phyloP scores from a whole-genome alignment of 2,329 filamentous ascomycete genomes.

The Nigrospora oryzae region DNA sequence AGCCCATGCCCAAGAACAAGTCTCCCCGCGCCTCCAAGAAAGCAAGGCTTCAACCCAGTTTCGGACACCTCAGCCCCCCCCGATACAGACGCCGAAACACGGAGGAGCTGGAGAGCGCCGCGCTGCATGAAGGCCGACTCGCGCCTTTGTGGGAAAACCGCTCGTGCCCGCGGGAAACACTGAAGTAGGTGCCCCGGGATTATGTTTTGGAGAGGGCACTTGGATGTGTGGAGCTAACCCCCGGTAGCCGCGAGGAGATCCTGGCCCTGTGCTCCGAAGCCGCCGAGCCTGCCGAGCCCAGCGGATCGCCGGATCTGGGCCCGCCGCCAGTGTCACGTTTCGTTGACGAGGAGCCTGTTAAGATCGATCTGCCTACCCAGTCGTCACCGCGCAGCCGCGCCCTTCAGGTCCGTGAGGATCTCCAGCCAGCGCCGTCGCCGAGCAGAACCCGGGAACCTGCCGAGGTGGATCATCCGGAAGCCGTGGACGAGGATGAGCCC shows the following conservation, averaged over 20 bases:
- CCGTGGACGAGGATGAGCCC: not conserved
- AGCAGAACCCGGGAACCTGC: constrained; percentile 4
- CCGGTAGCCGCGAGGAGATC: constrained; percentile 50
- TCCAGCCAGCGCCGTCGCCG: not conserved
- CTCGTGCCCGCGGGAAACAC: constrained; percentile 55
- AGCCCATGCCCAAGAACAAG: constrained; percentile 43
- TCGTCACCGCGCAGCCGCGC: not conserved
- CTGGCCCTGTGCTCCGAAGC: constrained; percentile 45
- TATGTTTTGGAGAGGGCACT: not conserved
- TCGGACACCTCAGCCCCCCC: constrained; percentile 36
- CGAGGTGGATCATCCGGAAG: too few species aligned
- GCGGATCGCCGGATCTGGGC: constrained; percentile 62
- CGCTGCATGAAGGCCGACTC: constrained; percentile 45
- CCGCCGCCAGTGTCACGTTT: constrained; percentile 52
- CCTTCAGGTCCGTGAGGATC: not conserved
- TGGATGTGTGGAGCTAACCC: constrained; percentile 11
- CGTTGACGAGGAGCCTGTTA: constrained; percentile 47
- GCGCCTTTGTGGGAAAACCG: constrained; percentile 66
- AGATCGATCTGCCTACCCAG: constrained; percentile 38
- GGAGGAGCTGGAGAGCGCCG: constrained; percentile 41
- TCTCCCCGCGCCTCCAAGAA: constrained; percentile 30
- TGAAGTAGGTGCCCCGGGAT: constrained; percentile 42
- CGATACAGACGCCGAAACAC: constrained; percentile 48
- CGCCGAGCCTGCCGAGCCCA: constrained; percentile 35
- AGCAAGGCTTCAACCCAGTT: constrained; percentile 30